These are phyloP conservation scores for Exidia glandulosa DNA, from an alignment of 768 basidiomycete species.

Conservation along the genomic window DNA sequence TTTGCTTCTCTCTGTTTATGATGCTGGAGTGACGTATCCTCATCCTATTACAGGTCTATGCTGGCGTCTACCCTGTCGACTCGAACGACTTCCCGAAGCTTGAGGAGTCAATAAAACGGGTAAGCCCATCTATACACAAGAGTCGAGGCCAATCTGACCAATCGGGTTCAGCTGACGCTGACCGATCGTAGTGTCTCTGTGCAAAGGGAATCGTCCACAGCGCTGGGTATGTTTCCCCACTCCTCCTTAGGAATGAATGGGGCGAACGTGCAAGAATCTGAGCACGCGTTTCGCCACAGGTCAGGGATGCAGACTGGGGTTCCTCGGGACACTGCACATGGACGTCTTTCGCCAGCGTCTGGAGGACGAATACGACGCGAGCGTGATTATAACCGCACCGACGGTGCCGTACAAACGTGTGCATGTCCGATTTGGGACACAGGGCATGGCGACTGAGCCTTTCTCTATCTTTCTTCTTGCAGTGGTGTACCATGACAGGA, in stretches of 20 bases:
- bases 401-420: constrained; percentile 87
- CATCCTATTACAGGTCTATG: constrained; percentile 56
- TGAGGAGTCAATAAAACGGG: constrained; percentile 90
- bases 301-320: constrained; percentile 90
- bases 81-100: constrained; percentile 85
- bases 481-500: constrained; percentile 68
- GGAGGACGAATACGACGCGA: constrained; percentile 93
- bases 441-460: neutral
- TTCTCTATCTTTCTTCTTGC: neutral
- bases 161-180: constrained; percentile 50
- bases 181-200: constrained; percentile 85
- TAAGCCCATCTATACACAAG: constrained; percentile 23
- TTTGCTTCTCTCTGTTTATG: neutral
- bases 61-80: constrained; percentile 90
- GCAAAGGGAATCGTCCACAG: constrained; percentile 85
- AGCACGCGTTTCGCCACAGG: constrained; percentile 26
- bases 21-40: neutral
- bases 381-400: constrained; percentile 90
- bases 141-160: constrained; percentile 1
- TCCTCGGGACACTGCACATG: constrained; percentile 93
- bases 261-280: neutral
- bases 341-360: constrained; percentile 91
- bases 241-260: no score
- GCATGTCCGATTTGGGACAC: constrained; percentile 7
- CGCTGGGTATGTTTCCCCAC: constrained; percentile 30